Evolutionary conservation across 139 green algal genomes (phyloP).

Genomic region (Mychonastes homosphaera): DNA sequence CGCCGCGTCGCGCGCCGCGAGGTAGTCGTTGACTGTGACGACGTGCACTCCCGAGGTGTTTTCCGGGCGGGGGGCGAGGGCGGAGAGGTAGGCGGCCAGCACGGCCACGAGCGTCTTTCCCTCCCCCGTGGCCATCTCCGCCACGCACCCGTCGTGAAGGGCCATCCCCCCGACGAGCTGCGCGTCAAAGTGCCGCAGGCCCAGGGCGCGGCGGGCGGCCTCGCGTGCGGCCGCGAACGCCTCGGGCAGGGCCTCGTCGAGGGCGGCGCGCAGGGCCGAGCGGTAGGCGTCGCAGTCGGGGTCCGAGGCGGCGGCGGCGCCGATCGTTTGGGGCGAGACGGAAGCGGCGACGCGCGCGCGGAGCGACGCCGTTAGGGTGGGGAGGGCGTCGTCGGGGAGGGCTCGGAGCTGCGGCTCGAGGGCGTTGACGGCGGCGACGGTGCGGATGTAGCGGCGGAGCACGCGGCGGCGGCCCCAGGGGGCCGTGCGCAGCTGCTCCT

Average conservation of each 20-base stretch:
- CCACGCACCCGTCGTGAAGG: constrained; percentile 88
- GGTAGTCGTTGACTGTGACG: constrained; percentile 90
- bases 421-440: constrained; percentile 70
- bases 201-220: constrained; percentile 64
- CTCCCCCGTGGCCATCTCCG: constrained; percentile 97
- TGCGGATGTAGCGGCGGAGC: constrained; percentile 22
- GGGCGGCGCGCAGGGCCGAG: constrained; percentile 18
- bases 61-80: constrained; percentile 18
- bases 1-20: constrained; percentile 66
- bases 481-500: constrained; percentile 30
- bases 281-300: constrained; percentile 1
- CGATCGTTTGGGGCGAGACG: not conserved
- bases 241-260: constrained; percentile 61
- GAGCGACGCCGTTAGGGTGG: constrained; percentile 52
- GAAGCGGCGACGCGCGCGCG: constrained; percentile 9
- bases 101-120: constrained; percentile 93
- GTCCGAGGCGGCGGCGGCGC: no score
- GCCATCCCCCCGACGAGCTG: constrained; percentile 82
- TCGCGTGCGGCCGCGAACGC: constrained; percentile 90
- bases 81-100: constrained; percentile 63
- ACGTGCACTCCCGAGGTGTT: constrained; percentile 63
- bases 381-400: constrained; percentile 70
- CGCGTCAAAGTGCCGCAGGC: constrained; percentile 88
- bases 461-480: constrained; percentile 25
- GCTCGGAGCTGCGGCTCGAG: constrained; percentile 60